Evolutionary conservation across 2,329 filamentous ascomycete genomes (phyloP).

Genomic region (Sporothrix sp.): DNA sequence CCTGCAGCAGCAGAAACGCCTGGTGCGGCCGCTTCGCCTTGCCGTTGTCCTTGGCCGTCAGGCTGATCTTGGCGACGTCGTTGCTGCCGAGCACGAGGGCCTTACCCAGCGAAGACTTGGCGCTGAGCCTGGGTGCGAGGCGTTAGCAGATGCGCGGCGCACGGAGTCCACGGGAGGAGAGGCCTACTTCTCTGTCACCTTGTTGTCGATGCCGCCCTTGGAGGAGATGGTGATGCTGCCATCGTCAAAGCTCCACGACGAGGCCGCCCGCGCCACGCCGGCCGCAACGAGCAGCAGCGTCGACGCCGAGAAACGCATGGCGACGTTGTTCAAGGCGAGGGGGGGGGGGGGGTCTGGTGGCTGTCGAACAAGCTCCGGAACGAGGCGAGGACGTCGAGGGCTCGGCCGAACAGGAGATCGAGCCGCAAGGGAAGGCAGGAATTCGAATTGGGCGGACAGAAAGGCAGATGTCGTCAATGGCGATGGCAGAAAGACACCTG

Average conservation of each 20-base stretch:
- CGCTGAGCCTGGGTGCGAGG: slow-evolving; percentile 41
- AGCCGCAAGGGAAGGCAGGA: neutral
- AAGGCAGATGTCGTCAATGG: slow-evolving; percentile 1
- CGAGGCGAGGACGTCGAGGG: too few species aligned
- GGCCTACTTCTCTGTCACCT: slow-evolving; percentile 52
- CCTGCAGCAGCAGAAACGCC: slow-evolving; percentile 76
- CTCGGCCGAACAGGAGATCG: too few species aligned
- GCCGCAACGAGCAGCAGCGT: slow-evolving; percentile 37
- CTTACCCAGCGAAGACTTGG: slow-evolving; percentile 50
- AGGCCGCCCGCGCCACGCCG: slow-evolving; percentile 41
- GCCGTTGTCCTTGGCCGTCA: slow-evolving; percentile 73
- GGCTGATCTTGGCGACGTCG: slow-evolving; percentile 69
- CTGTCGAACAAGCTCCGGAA: too few species aligned
- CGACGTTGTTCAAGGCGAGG: neutral
- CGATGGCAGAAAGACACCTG: neutral
- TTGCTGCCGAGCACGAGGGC: slow-evolving; percentile 54
- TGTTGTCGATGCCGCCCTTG: slow-evolving; percentile 48
- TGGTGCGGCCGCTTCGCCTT: slow-evolving; percentile 82
- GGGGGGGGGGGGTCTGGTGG: too few species aligned
- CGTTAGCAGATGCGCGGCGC: neutral
- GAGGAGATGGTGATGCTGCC: slow-evolving; percentile 54
- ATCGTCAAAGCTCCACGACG: slow-evolving; percentile 66
- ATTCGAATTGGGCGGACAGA: neutral
- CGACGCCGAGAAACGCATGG: slow-evolving; percentile 36
- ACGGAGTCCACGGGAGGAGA: too few species aligned